Base-by-base conservation (phyloP, 2,329 filamentous ascomycete genomes). In the Aspergillus versicolor region DNA sequence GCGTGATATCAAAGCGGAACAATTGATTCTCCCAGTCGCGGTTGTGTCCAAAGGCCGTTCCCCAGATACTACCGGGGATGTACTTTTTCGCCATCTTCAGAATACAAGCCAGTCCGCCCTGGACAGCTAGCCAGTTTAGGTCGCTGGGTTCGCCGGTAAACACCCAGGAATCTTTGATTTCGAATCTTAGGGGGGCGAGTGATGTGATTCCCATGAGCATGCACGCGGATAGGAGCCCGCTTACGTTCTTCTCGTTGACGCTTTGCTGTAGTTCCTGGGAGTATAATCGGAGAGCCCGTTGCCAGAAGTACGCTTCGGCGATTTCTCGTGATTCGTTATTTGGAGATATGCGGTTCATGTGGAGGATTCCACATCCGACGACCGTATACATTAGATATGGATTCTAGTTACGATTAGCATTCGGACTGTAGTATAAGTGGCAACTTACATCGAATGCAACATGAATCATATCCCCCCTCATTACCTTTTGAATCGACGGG, bases 111-210 rank as follows among this genome's bases (percentile, higher is more conserved):
- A 72, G 21, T 2, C 69, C 70, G 30, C 67, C 68, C 45, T 69
- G 68, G 2, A 72, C 52, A 27, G 63, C 67, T 3, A 73, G 62
- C 70, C 70, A 73, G 53, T 72, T 73, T 58, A 67, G 63, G 13
- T 57, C 62, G 27, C 59, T 61, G 0, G 60, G 57, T 19, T 46
- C 57, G 12, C 64, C 61, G 1, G 67, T 63, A 13, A 73, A 63
- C 5, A 72, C 63, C 70, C 70, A 73, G 0, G 69, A 70, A 15
- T 67, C 69, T 8, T 56, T 56, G 8, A 62, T 56, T 4, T 64
- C 44, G 45, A 67, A 66, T 21, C 61, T 56, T 13, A 64, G 62
- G 0, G 66, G 65, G 4, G 64, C 67, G 9, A 71, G 51, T 2
- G 65, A 61, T n/a, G 63, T 63, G 2, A 68, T 53, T 0, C 67